Conservation (phyloP, 768 basidiomycete genomes). For the Tremella yokohamensis region DNA sequence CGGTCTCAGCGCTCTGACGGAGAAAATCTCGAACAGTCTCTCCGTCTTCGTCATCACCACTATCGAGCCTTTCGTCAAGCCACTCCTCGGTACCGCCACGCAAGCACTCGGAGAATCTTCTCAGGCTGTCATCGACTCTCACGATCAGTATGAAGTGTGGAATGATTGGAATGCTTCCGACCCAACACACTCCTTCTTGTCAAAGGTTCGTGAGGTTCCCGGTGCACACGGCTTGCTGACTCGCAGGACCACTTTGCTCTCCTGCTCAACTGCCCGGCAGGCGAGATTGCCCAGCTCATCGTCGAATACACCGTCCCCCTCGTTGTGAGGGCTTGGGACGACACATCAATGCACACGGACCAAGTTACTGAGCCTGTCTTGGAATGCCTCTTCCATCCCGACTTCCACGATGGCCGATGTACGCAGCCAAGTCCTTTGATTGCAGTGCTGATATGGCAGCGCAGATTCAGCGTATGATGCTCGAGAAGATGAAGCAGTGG, state of each 20-base stretch:
- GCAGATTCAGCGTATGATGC: constrained; percentile 43
- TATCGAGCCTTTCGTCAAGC: constrained; percentile 78
- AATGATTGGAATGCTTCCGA: constrained; percentile 76
- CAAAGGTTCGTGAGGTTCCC: constrained; percentile 56
- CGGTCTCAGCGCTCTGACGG: constrained; percentile 65
- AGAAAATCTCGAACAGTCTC: constrained; percentile 73
- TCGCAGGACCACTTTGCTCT: constrained; percentile 66
- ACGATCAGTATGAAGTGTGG: constrained; percentile 84
- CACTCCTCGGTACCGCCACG: constrained; percentile 69
- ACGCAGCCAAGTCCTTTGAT: background rate
- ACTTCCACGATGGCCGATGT: constrained; percentile 42
- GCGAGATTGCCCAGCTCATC: constrained; percentile 66
- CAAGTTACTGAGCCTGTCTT: constrained; percentile 45
- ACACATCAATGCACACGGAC: constrained; percentile 51
- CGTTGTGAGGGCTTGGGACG: constrained; percentile 80
- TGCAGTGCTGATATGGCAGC: constrained; percentile 17
- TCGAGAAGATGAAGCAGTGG: constrained; percentile 41
- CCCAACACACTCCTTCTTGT: constrained; percentile 60
- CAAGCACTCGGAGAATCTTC: constrained; percentile 62
- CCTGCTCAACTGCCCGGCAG: constrained; percentile 71
- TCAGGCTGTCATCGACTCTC: constrained; percentile 70
- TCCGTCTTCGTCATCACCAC: constrained; percentile 72
- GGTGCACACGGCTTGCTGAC: constrained; percentile 3
- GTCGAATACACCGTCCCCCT: constrained; percentile 64
- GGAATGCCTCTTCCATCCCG: constrained; percentile 48